Evolutionary conservation across 2,329 filamentous ascomycete genomes (phyloP), one percentile per base, ranked within the genome.

Genomic region (Dactylellina cionopaga): DNA sequence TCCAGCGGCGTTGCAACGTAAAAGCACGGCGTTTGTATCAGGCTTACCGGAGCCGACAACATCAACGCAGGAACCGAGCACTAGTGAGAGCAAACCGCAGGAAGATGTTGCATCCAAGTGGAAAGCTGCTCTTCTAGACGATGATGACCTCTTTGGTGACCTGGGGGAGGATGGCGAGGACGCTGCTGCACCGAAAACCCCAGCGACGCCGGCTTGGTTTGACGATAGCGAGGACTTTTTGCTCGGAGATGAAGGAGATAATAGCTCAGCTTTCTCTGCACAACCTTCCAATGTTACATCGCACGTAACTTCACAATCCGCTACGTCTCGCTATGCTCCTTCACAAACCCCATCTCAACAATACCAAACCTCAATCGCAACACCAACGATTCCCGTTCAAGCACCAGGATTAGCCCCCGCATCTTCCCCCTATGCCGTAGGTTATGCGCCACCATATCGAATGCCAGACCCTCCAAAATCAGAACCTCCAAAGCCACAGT

Each of bases 201-300:
- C 7, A 87, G 91, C 29, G 81, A 84, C 11, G 78, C 80, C 24
- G 84, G 85, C 0, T 88, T 94, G 75, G 88, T 93, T 75, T 46
- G 93, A 93, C 75, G 93, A 96, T 79, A 91, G 91, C 75, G 90
- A 93, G 77, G 92, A 92, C 0, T 90, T 97, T 71, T 82, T 97
- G 7, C 89, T 96, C 5, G 92, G 93, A 65, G 84, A 85, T 2
- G 83, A 79, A 22, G 83, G 9, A 81, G 84, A 17, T 79, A 83
- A 60, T 65, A 76, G 72, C 68, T 78, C 74, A 71, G 80, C 77
- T 27, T 58, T 72, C 10, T 68, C 75, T 33, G 51, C 77, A 35
- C 76, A 77, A 43, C 39, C 75, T 29, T 55, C 74, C 2, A 76
- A 74, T 43, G 75, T 78, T 37, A 66, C 75, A 13, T 65, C 79